Base-by-base conservation (phyloP, 768 basidiomycete genomes). In the Flagelloscypha sp. region DNA sequence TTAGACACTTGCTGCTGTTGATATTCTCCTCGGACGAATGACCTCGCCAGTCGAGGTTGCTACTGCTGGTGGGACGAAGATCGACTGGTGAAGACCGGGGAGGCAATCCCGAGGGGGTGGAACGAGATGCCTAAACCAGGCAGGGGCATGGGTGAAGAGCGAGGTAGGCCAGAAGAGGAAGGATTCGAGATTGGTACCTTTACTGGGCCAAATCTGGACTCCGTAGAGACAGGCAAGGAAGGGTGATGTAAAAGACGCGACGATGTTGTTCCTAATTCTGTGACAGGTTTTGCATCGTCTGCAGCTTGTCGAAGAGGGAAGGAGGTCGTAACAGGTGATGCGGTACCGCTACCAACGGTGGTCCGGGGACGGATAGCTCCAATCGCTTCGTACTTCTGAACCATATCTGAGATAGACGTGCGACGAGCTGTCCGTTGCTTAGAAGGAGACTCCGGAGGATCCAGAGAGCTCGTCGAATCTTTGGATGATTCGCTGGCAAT, bases 351-450 rank as follows among this genome's bases (percentile, higher is more conserved):
- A 21, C 8, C 12, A 13, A 17, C 34, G 13, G 34, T 25, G 7
- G 19, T n/a, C n/a, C n/a, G n/a, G 21, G 40, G 23, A 18, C 36
- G 27, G 11, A 30, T 55, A 15, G 57, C 59, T 22, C 66, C 70
- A 36, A 88, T 76, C 6, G 76, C 73, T 54, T 90, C 87, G 53
- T 79, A 90, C 29, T 66, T 73, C 45, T 84, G 82, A 17, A 89
- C 87, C 75, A 89, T 87, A 49, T 89, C 76, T 25, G 85, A 77
- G 47, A 89, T 89, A 0, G 87, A 89, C 4, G 79, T 81, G 35
- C 85, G 68, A 13, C 86, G 72, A 5, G 54, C 45, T 2, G 57
- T 54, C 21, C 67, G 67, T 23, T 65, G 56, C 27, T 55, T 66
- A 33, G 60, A 59, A 22, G 56, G 52, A 38, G 19, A 47, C n/a